Evolutionary conservation across 352 stramenopile genomes (phyloP), one percentile per base, ranked within the genome.

Genomic region (Peronospora farinosa): DNA sequence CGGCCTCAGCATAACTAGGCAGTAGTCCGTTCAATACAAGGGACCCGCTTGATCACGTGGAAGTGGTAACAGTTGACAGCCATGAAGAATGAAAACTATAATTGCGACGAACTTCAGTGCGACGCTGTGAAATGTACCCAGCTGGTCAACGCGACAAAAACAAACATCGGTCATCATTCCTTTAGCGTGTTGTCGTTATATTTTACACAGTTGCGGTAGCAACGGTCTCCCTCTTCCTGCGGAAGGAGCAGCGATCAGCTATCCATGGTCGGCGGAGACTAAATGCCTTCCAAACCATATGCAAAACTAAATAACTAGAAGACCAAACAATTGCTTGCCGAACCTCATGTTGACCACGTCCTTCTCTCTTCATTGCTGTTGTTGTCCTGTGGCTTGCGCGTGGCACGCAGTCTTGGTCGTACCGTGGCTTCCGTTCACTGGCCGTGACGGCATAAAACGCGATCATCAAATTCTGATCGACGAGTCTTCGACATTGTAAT

Each of bases 211-310:
- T 41, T 23, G 54, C 49, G 69, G 48, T 40, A 58, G 19, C 52
- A 63, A 33, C 41, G 21, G 42, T 47, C 60, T 65, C 67, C 67
- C 54, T 77, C 67, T 77, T 70, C 67, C 67, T 49, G 39, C 40
- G 67, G 58, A 77, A 63, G 62, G 67, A 66, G 67, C 50, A 57
- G 37, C 39, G 27, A 56, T 16, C 52, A 47, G 54, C 19, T 45
- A 33, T 31, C 19, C 53, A 35, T 50, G 32, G 41, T 35, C 36
- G 25, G 50, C 41, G 49, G 27, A 47, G 30, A 36, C 51, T 47
- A 60, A 35, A 41, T 35, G 41, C 43, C 47, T 15, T 43, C 47
- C 42, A 17, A 54, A 30, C 19, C 19, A 41, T 33, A 40, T 63
- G 6, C 38, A 57, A 60, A 60, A 54, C 40, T 62, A 63, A 63